Evolutionary conservation across 495 filamentous ascomycete species (phyloP).

Genomic region (Annulohypoxylon nitens): DNA sequence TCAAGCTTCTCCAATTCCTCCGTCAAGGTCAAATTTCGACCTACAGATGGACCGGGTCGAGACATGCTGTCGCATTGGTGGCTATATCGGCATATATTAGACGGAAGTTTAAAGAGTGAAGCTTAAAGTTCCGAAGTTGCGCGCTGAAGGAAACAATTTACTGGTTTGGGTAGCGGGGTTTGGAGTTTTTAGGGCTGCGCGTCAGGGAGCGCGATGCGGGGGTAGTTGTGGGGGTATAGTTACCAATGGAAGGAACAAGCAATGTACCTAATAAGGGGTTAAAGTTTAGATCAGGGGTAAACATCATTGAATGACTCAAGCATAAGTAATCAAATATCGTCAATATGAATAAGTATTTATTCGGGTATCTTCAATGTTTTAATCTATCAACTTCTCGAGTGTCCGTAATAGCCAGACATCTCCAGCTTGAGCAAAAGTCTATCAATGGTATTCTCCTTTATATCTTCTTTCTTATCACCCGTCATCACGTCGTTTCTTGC

Average conservation of each 20-base stretch:
- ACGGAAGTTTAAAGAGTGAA: conserved; percentile 17
- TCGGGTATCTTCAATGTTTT: conserved; percentile 41
- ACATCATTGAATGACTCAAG: neutral
- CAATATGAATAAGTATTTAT: conserved; percentile 5
- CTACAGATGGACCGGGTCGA: conserved; percentile 60
- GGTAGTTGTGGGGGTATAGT: neutral
- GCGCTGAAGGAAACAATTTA: conserved; percentile 40
- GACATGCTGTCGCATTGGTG: conserved; percentile 55
- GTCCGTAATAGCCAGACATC: conserved; percentile 70
- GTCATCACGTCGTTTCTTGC: conserved; percentile 52
- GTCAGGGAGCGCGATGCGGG: conserved; percentile 37
- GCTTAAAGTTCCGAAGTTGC: conserved; percentile 24
- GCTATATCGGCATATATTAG: neutral
- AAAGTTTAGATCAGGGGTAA: conserved; percentile 11
- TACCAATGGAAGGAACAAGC: neutral
- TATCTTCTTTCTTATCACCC: conserved; percentile 42
- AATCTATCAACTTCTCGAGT: conserved; percentile 36
- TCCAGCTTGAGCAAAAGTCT: conserved; percentile 69
- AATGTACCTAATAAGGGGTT: conserved; percentile 15
- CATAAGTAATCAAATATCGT: neutral
- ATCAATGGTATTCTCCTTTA: conserved; percentile 63
- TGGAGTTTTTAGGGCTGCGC: conserved; percentile 8
- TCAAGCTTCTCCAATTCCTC: conserved; percentile 97
- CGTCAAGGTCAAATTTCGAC: conserved; percentile 81
- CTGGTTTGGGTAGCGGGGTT: conserved; percentile 35